Base-by-base conservation (phyloP, 257 asterid species). In the Gentiana straminea region DNA sequence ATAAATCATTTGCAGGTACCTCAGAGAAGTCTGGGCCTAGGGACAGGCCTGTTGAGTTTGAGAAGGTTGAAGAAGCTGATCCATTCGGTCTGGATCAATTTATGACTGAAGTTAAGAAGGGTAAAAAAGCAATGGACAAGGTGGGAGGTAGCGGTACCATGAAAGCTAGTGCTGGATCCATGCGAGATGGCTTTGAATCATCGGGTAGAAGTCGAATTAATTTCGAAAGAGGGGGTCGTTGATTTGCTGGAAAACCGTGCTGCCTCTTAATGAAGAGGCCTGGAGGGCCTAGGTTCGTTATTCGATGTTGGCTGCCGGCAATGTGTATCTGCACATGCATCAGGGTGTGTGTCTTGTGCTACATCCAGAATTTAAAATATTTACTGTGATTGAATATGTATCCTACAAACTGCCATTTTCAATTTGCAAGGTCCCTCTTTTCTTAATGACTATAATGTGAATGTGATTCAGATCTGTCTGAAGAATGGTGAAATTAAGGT, bases 11-110 rank as follows among this genome's bases (percentile, higher is more conserved):
- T 70, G 68, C 70, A 0, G 96, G 98, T 57, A 82, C 95, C 5
- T 73, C 83, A 1, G 93, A 84, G 70, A 81, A 81, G 58, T 35
- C 79, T 13, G 89, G 82, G 3, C 84, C 87, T 1, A 70, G 98
- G 63, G 92, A 83, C 13, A 66, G 93, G 36, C 97, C 94, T 13
- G 81, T 91, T 36, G 94, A 85, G 79, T 87, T 84, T 57, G 98
- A 87, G 70, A 50, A 57, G 15, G 82, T 68, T 1, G 77, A 79
- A 35, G 93, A 91, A 69, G 94, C 84, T 67, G 97, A 91, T 83
- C 97, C 94, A 5, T 91, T 87, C 35, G 95, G 96, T 63, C 68
- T 91, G 57, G 94, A 87, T 70, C 87, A 84, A 59, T 87, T 87
- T 77, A 79, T 84, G 75, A 83, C 87, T 0, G 89, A 84, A 78